Evolutionary conservation across 495 filamentous ascomycete genomes (phyloP), one percentile per base, ranked within the genome.

Genomic region (Daldinia bambusicola): DNA sequence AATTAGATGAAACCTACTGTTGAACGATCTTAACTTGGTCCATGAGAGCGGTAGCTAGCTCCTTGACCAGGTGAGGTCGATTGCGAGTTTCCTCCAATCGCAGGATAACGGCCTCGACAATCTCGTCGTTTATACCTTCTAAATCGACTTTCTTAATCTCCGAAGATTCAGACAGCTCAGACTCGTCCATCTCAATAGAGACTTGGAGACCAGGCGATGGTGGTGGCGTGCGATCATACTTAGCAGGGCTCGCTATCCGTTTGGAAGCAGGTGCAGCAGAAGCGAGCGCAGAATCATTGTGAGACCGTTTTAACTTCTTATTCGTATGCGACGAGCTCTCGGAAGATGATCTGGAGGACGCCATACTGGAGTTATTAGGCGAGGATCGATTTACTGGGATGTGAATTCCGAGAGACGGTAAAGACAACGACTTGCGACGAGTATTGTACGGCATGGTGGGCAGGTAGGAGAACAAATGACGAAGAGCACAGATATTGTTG

Each of bases 21-120:
- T 95, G 91, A 70, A 99, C 93, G 70, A 90, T 92, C 66, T 91
- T 89, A 73, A 96, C 90, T 55, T 89, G 84, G 31, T 86, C 86
- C 67, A 91, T 85, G 60, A 99, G 85, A 22, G 96, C 85, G 6
- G 91, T 85, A 48, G 95, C 94, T 37, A 99, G 88, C 80, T 98
- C 96, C 79, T 97, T 98, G 55, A 98, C 92, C 22, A 97, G 81
- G 71, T 98, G 95, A 4, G 95, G 95, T 57, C 93, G 85, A 81
- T 99, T 99, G 36, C 91, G 92, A 8, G 96, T 95, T 77, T 90
- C 90, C 78, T 98, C 92, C 65, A 99, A 83, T 80, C 96, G 94
- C 63, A 95, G 83, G 64, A 98, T 93, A 48, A 97, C 94, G 10
- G 88, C 94, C 69, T 95, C 90, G 45, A 99, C 94, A 64, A 99